A percentile compares a stretch with the other conserved stretches of the same genome.
Evolutionary conservation across 768 basidiomycete genomes (phyloP).

Genomic region (Phaeotremella skinneri): DNA sequence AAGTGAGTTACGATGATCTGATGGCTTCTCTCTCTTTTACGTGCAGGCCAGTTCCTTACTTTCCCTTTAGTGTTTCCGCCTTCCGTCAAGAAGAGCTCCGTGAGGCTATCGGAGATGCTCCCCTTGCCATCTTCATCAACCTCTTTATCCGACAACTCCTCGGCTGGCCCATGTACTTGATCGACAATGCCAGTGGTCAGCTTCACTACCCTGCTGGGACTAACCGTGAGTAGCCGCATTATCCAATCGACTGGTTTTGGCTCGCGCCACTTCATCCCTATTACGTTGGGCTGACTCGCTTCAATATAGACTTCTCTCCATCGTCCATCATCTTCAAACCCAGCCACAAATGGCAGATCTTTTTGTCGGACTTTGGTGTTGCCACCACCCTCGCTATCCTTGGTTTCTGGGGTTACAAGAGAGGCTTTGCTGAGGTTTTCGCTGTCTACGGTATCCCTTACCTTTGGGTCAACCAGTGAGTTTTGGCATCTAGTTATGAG

Average conservation of each 20-base stretch:
- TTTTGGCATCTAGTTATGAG: neutral
- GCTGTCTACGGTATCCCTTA: conserved; percentile 82
- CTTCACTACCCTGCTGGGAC: conserved; percentile 69
- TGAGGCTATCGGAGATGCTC: conserved; percentile 91
- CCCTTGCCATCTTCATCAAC: conserved; percentile 57
- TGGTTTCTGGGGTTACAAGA: conserved; percentile 59
- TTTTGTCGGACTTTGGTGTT: conserved; percentile 81
- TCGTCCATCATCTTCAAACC: conserved; percentile 75
- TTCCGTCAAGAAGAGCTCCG: conserved; percentile 45
- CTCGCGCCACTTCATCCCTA: too few species aligned
- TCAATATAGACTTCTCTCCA: conserved; percentile 68
- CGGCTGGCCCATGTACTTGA: conserved; percentile 84
- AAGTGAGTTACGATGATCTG: conserved; percentile 30
- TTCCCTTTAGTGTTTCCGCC: conserved; percentile 27
- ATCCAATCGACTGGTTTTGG: too few species aligned
- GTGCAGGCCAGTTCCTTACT: too few species aligned
- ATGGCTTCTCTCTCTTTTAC: neutral
- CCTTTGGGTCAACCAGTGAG: conserved; percentile 63
- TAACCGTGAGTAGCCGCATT: conserved; percentile 62
- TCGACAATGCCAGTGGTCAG: conserved; percentile 82
- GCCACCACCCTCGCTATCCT: conserved; percentile 67
- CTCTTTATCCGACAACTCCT: conserved; percentile 57
- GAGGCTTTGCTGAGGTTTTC: conserved; percentile 71
- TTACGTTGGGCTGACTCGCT: too few species aligned
- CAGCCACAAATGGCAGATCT: conserved; percentile 70